Conservation (phyloP, 139 green algal genomes). For the Coelastrella sp. region DNA sequence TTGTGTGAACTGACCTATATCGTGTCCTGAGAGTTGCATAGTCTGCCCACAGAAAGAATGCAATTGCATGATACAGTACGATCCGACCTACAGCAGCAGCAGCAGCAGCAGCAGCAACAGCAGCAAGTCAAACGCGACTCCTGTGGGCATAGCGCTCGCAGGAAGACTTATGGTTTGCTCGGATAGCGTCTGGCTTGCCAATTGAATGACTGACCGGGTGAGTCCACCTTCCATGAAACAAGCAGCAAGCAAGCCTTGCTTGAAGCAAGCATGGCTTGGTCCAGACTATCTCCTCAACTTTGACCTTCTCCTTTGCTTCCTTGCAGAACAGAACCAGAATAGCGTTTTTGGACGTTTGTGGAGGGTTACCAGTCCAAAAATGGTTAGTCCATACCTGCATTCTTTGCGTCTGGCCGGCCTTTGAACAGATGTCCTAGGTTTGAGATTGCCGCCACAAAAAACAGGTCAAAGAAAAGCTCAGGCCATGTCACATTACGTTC, state of each 20-base stretch:
- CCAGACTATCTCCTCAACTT: too few species aligned
- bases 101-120: not conserved
- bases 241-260: too few species aligned
- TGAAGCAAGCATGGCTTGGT: too few species aligned
- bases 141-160: too few species aligned
- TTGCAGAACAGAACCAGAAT: too few species aligned
- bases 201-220: too few species aligned
- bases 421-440: slow-evolving; percentile 35
- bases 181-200: too few species aligned
- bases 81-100: slow-evolving; percentile 3
- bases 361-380: too few species aligned
- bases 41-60: slow-evolving; percentile 30
- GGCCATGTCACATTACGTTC: slow-evolving; percentile 12
- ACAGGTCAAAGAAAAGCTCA: slow-evolving; percentile 17
- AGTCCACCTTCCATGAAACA: too few species aligned
- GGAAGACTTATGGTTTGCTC: too few species aligned
- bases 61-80: slow-evolving; percentile 21
- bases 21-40: not conserved
- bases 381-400: not conserved
- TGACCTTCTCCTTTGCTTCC: too few species aligned
- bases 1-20: not conserved
- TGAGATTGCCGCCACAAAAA: slow-evolving; percentile 27
- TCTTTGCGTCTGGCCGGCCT: not conserved
- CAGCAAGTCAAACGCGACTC: not conserved
- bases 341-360: too few species aligned